Base-by-base conservation (phyloP, 371 early-diverging fungal genomes). In the Dichotomocladium elegans region DNA sequence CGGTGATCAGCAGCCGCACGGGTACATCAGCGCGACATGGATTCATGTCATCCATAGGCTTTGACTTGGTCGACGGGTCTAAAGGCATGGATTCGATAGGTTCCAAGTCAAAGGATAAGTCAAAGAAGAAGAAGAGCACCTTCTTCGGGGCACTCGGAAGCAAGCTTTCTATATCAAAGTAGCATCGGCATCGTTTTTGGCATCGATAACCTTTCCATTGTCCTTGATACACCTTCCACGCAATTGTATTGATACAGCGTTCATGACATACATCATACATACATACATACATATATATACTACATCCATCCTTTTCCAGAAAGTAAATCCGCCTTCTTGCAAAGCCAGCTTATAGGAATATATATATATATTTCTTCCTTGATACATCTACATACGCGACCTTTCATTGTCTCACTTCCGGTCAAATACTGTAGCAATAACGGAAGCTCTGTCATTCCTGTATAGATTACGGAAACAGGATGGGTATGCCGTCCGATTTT, bases 141-240 rank as follows among this genome's bases (percentile, higher is more conserved):
- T 51, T 51, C 34, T 41, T 58, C 37, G 51, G 37, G n/a, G 41
- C 51, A 8, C 46, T 60, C 29, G 60, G 60, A 9, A 50, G 51
- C 41, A 60, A 55, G 45, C 41, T 60, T 26, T 55, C 55, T 26
- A 55, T 48, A 41, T 40, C 53, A 6, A 27, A n/a, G 26, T 51
- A 12, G 25, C 17, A 34, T 37, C 37, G n/a, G 37, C 37, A 37
- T 37, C 37, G n/a, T 11, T 31, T 14, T 37, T 54, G 45, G 33
- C 30, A 30, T 22, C 26, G n/a, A 53, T 33, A 12, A n/a, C n/a
- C n/a, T n/a, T n/a, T n/a, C n/a, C n/a, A n/a, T n/a, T n/a, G n/a
- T n/a, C n/a, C n/a, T n/a, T n/a, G n/a, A n/a, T n/a, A n/a, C n/a
- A n/a, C n/a, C n/a, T n/a, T n/a, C n/a, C n/a, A n/a, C n/a, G n/a